Conservation (phyloP, 2,329 filamentous ascomycete genomes). For the Canariomyces notabilis region DNA sequence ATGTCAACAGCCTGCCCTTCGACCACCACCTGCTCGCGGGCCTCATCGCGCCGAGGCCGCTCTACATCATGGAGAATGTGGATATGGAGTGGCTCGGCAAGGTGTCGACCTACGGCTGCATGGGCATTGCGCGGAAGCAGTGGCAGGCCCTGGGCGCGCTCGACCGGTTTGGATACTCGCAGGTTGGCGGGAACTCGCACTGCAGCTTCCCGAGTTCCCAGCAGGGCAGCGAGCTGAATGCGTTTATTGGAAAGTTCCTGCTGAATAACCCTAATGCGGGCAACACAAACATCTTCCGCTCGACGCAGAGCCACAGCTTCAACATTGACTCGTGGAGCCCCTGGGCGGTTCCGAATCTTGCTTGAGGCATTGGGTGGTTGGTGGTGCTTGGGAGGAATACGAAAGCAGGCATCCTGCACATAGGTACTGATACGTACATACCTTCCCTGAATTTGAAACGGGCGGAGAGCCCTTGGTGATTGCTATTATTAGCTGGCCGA, state of each 20-base stretch:
- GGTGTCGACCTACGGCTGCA: constrained; percentile 44
- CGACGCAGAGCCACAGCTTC: constrained; percentile 19
- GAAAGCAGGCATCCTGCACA: not conserved
- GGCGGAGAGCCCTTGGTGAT: not conserved
- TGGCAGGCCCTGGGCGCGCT: constrained; percentile 44
- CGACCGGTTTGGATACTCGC: constrained; percentile 45
- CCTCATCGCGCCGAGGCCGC: constrained; percentile 44
- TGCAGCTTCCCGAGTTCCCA: constrained; percentile 44
- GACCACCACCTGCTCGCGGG: constrained; percentile 51
- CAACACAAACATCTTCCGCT: constrained; percentile 20
- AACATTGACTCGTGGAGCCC: constrained; percentile 21
- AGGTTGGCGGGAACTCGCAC: constrained; percentile 44
- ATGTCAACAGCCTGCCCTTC: constrained; percentile 40
- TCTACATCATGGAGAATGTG: constrained; percentile 48
- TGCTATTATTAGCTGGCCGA: not conserved
- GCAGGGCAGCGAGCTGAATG: constrained; percentile 39
- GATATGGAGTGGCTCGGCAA: constrained; percentile 47
- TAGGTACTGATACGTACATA: too few species aligned
- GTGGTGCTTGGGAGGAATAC: not conserved
- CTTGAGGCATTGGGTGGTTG: too few species aligned
- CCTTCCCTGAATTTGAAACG: not conserved
- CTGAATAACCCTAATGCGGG: constrained; percentile 25
- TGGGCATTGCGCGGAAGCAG: constrained; percentile 42
- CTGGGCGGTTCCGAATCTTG: constrained; percentile 22
- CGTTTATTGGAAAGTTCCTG: constrained; percentile 46